A percentile compares a stretch with the other conserved stretches of the same genome.
Evolutionary conservation across 768 basidiomycete genomes (phyloP).

Genomic region (Gloeopeniophorella convolvens): DNA sequence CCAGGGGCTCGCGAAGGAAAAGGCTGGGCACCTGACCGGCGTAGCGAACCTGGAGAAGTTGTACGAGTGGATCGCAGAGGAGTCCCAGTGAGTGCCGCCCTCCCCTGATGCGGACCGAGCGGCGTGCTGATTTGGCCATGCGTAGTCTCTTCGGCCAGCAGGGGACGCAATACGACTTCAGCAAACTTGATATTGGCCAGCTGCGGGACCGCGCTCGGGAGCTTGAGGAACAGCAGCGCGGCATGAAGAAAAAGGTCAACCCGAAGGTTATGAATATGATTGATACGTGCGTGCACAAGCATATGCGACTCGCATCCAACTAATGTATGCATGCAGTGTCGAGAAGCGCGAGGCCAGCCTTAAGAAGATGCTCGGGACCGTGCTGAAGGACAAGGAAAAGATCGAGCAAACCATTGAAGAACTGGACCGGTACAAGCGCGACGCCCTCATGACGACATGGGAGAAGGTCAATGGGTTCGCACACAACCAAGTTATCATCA

Average conservation of each 20-base stretch:
- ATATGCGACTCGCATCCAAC: conserved; percentile 5
- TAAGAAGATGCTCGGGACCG: conserved; percentile 82
- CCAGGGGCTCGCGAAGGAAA: conserved; percentile 56
- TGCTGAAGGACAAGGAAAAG: conserved; percentile 88
- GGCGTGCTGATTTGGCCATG: too few relatives aligned
- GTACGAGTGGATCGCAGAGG: conserved; percentile 84
- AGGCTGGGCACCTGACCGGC: conserved; percentile 41
- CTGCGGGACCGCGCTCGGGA: conserved; percentile 62
- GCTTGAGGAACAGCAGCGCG: conserved; percentile 70
- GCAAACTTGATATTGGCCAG: conserved; percentile 49
- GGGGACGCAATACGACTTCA: conserved; percentile 80
- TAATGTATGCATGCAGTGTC: conserved; percentile 44
- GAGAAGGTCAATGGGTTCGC: conserved; percentile 87
- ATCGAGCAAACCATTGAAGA: conserved; percentile 92
- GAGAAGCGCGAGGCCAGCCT: conserved; percentile 89
- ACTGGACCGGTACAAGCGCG: conserved; percentile 89
- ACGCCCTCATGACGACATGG: conserved; percentile 93
- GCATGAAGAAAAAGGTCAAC: conserved; percentile 94
- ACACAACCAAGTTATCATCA: background rate
- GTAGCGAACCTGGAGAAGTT: conserved; percentile 70
- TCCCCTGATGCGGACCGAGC: too few relatives aligned
- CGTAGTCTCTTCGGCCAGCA: conserved; percentile 62
- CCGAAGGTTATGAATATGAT: conserved; percentile 95
- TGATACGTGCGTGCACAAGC: conserved; percentile 66
- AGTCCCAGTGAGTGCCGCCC: conserved; percentile 61